These are phyloP conservation scores for Plasmodium malariae DNA, from an alignment of 169 alveolate genomes.

Conservation along the genomic window DNA sequence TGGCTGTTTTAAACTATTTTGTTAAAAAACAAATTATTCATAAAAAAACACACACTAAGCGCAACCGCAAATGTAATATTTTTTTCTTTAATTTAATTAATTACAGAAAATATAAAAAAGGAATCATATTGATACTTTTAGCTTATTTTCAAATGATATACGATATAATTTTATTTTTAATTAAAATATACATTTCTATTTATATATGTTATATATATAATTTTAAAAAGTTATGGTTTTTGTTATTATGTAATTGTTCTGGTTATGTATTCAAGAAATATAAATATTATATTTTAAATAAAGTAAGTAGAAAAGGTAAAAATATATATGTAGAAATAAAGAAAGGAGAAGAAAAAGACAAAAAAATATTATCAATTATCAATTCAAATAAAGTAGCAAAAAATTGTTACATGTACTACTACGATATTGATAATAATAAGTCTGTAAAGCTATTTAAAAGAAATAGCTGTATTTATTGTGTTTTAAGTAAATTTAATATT, in stretches of 20 bases:
- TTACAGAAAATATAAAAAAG: conserved; percentile 14
- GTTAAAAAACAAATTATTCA: neutral
- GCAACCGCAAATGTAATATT: neutral
- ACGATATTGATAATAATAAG: neutral
- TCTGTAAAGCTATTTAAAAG: neutral
- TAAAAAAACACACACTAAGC: neutral
- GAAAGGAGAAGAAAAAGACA: conserved; percentile 10
- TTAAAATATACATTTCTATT: conserved; percentile 21
- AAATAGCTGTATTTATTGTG: neutral
- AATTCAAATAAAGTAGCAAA: neutral
- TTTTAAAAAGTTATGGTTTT: neutral
- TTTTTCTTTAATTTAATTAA: conserved; percentile 12
- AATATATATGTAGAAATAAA: neutral
- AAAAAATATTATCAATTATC: neutral
- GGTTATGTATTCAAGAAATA: conserved; percentile 15
- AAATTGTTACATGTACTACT: neutral
- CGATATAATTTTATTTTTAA: conserved; percentile 5
- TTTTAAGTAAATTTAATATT: neutral
- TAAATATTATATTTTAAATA: conserved; percentile 3
- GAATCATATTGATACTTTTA: neutral
- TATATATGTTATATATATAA: conserved; percentile 4
- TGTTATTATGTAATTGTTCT: conserved; percentile 4
- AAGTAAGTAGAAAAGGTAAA: neutral
- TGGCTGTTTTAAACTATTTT: neutral
- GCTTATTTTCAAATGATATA: conserved; percentile 14